Base-by-base conservation (phyloP, 2,329 filamentous ascomycete genomes). In the Pseudogymnoascus pannorum region DNA sequence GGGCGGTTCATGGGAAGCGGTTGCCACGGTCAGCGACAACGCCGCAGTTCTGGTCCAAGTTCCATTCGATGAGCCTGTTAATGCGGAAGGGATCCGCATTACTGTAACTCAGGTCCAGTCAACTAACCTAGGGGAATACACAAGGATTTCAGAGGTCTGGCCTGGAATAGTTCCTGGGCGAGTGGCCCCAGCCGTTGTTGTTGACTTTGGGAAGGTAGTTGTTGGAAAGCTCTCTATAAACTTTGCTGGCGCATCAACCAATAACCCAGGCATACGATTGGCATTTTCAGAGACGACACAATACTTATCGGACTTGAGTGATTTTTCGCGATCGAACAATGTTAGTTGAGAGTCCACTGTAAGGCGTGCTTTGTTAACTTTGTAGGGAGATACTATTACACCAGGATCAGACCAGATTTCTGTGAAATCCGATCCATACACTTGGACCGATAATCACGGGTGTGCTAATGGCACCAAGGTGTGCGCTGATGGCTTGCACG, bases 401-500 rank as follows among this genome's bases (percentile, higher is more conserved):
- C 71, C 73, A 3, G 79, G 79, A 18, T 78, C 77, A 4, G 79
- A 82, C 64, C 79, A 80, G 74, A 73, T 81, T 63, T 78, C 78
- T 2, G 80, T 82, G 14, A 66, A 70, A 36, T 67, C 71, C 2
- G 60, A 72, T 3, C 67, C 72, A 3, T 80, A 77, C 61, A 76
- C 72, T 1, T 82, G 79, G 79, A 74, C 70, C 8, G 71, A 79
- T 61, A 68, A 72, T 35, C 72, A 76, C 59, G 78, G 78, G 9
- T 82, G 79, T 62, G 68, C 76, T 40, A 68, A 75, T 48, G 73
- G 68, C 16, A 71, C 62, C 5, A 68, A 79, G 61, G 78, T 82
- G 11, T 82, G 80, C 65, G 71, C 77, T 0, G 80, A 82, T 61
- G 80, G 80, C 2, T 69, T 82, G 4, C 80, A 82, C 60, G 80